phyloP scores from a whole-genome alignment of 495 filamentous ascomycete genomes.

The Lasiosphaeriaceae sp. region DNA sequence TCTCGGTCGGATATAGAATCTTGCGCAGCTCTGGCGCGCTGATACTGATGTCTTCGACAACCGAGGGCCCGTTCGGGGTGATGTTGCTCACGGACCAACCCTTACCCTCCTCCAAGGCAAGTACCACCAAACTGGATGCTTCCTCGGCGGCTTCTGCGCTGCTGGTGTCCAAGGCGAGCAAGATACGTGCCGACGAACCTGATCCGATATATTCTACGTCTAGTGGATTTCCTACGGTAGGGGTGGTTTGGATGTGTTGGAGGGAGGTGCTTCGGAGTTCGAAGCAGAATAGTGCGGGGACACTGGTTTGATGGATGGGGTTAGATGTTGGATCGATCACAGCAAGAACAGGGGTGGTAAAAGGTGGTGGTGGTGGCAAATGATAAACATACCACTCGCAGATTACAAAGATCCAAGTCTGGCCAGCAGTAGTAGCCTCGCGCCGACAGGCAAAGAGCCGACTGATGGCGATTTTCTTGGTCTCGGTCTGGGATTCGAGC shows the following conservation, averaged over 20 bases:
- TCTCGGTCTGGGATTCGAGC: slow-evolving; percentile 23
- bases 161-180: slow-evolving; percentile 57
- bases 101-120: neutral
- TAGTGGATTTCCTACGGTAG: slow-evolving; percentile 58
- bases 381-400: slow-evolving; percentile 59
- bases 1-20: slow-evolving; percentile 66
- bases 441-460: slow-evolving; percentile 34
- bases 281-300: slow-evolving; percentile 60
- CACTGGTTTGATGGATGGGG: slow-evolving; percentile 34
- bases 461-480: slow-evolving; percentile 49
- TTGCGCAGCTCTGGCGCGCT: slow-evolving; percentile 45
- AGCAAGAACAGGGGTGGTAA: neutral
- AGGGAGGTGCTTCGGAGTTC: slow-evolving; percentile 43
- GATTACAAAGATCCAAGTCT: slow-evolving; percentile 52
- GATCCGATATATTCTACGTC: slow-evolving; percentile 40
- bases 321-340: neutral
- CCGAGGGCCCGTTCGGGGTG: neutral
- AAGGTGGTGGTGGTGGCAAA: neutral
- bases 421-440: slow-evolving; percentile 1
- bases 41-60: slow-evolving; percentile 26
- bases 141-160: slow-evolving; percentile 21
- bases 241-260: slow-evolving; percentile 41
- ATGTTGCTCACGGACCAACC: slow-evolving; percentile 6
- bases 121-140: neutral
- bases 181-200: slow-evolving; percentile 20